Evolutionary conservation across 2,329 filamentous ascomycete species (phyloP).

Genomic region (Penicillium sp.): DNA sequence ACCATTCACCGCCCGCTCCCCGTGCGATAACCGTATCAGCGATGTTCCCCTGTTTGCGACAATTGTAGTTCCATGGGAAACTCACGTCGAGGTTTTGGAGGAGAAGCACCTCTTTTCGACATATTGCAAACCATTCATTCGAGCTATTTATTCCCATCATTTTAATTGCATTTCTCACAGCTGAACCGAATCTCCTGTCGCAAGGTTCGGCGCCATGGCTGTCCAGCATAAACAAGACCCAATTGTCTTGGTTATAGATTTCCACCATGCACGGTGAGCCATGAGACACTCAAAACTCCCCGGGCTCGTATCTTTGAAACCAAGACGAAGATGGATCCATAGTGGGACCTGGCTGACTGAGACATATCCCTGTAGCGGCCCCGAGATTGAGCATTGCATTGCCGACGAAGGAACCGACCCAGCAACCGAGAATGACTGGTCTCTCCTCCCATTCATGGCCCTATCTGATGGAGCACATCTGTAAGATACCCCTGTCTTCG

Average conservation of each 20-base stretch:
- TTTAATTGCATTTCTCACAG: neutral
- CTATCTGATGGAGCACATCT: constrained; percentile 93
- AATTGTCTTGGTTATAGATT: constrained; percentile 76
- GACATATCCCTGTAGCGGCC: constrained; percentile 60
- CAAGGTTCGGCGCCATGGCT: constrained; percentile 30
- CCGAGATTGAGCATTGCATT: constrained; percentile 92
- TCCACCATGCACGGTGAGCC: constrained; percentile 68
- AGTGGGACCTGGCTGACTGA: neutral
- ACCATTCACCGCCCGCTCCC: constrained; percentile 19
- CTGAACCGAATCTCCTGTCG: neutral
- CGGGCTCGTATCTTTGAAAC: neutral
- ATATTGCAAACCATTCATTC: neutral
- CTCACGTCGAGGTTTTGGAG: constrained; percentile 9
- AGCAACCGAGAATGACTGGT: constrained; percentile 82
- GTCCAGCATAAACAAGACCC: constrained; percentile 56
- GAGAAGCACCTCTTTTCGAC: constrained; percentile 9
- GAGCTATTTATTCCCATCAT: constrained; percentile 3
- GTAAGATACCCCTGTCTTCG: constrained; percentile 51
- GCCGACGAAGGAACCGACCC: constrained; percentile 76
- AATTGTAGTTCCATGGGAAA: constrained; percentile 15
- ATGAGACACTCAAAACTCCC: neutral
- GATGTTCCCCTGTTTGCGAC: constrained; percentile 20
- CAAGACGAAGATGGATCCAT: neutral
- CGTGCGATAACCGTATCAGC: constrained; percentile 25
- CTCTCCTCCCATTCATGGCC: constrained; percentile 91